Base-by-base conservation (phyloP, 1,284 basidiomycete genomes). In the Mycosarcoma maydis region DNA sequence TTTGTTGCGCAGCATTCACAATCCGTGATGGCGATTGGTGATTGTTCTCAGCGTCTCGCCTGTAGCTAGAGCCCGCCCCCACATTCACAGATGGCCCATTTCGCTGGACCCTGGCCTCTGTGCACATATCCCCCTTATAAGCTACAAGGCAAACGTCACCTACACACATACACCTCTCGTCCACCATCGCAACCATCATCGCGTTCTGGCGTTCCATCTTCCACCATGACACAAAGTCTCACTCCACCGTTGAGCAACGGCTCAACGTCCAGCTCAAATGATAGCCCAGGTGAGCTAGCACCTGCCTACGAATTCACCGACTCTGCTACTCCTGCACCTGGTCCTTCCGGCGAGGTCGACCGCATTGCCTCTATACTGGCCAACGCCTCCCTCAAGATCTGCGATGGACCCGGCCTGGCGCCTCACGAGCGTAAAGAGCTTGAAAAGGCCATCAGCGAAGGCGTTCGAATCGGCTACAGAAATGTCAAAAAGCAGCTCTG, bases 381-480 rank as follows among this genome's bases (percentile, higher is more conserved):
- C 23, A 51, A 34, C 4, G 51, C 62, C 14, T 52, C 64, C 1
- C 26, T 52, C 64, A 60, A 67, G 41, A 45, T 67, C 19, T 67
- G 64, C 33, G 53, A 67, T 33, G 65, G 58, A 20, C 65, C 65
- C 6, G 54, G 58, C 11, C 27, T 69, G 23, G 55, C 46, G 4
- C 42, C 40, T 3, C 42, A 44, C 5, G 66, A 69, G 33, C 54
- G 59, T 26, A 59, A 55, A 37, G 55, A 69, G 44, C 38, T 62
- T 17, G 37, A 64, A 20, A 55, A 59, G 38, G 66, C 59, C 6
- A 49, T 64, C 44, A 48, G 29, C 8, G 49, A 65, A 7, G 61
- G 67, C 33, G 14, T 70, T 27, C 43, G 23, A 29, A n/a, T 70
- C n/a, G 67, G 61, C 14, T 26, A 65, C 11, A 38, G 20, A 36